Evolutionary conservation across 2,329 filamentous ascomycete genomes (phyloP), one percentile per base, ranked within the genome.

Genomic region (Keithomyces neogunnii): DNA sequence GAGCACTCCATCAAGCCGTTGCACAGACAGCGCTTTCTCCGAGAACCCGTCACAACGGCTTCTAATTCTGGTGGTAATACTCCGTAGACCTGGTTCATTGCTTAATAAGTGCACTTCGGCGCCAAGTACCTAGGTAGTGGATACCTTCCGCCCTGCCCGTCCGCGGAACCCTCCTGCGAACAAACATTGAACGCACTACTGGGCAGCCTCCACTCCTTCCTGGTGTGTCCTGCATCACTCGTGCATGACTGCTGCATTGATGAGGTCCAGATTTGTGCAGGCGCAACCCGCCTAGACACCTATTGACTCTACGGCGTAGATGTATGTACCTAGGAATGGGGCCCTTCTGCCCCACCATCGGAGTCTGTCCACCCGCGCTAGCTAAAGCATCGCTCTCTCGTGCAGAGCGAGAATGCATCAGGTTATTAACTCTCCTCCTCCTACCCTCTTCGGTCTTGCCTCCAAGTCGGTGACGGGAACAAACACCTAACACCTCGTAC

Each of bases 331-430:
- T 35, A 5, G 30, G 26, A 30, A 44, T 30, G 40, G 40, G 9
- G 40, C 38, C 6, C 26, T 39, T 39, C 33, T 40, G 49, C 43
- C 49, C 49, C 49, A 51, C 49, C 49, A 45, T 13, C 49, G 36
- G 49, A 32, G 31, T 51, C 43, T 47, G 40, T 51, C 30, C 45
- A 26, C 30, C 39, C 39, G 40, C 48, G 48, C 48, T 49, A 49
- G 28, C 48, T 38, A 9, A 49, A 28, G 48, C 13, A 49, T 49
- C 48, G 40, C 48, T 40, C 40, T 31, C 38, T 40, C 11, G 38
- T 49, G 11, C 48, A 43, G 13, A 39, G 36, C 48, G 38, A 30
- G 40, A 13, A 29, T 45, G 38, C 40, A 38, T 38, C 48, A 45
- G 26, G 38, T 28, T 45, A 3, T 30, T 5, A 5, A 31, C 44